These are phyloP conservation scores for Macroventuria anomochaeta DNA, from an alignment of 2,329 filamentous ascomycete genomes.

Conservation along the genomic window DNA sequence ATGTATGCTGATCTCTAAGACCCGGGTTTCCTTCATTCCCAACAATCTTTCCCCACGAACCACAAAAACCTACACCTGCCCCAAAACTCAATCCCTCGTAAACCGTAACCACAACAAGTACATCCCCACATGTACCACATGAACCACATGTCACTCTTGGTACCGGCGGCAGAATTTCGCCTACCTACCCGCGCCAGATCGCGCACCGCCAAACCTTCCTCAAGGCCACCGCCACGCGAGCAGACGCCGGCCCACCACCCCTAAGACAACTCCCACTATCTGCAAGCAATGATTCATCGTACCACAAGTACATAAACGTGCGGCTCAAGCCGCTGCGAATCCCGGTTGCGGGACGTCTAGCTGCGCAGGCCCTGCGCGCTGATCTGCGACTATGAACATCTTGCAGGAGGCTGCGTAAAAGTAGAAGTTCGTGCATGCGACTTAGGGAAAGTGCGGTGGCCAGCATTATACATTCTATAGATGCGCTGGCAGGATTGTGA, in stretches of 20 bases:
- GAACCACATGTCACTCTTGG: background rate
- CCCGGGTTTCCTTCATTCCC: background rate
- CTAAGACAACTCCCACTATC: background rate
- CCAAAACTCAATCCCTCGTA: background rate
- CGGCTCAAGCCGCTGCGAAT: conserved; percentile 3
- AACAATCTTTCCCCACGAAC: background rate
- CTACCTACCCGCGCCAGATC: background rate
- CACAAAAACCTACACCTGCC: background rate
- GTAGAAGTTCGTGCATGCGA: background rate
- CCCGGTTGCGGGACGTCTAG: background rate
- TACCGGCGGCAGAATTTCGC: background rate
- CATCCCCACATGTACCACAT: background rate
- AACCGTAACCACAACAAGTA: background rate
- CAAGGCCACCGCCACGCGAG: background rate
- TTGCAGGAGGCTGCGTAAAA: too few relatives aligned
- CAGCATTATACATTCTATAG: background rate
- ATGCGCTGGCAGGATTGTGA: background rate
- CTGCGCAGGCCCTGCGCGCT: background rate
- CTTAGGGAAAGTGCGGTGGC: background rate
- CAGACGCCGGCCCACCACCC: background rate
- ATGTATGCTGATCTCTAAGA: background rate
- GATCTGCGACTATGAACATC: background rate
- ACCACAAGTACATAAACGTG: background rate
- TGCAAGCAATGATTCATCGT: background rate
- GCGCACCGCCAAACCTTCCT: conserved; percentile 4